phyloP scores from a whole-genome alignment of 2,329 filamentous ascomycete species.

The Fusarium pilosicola region DNA sequence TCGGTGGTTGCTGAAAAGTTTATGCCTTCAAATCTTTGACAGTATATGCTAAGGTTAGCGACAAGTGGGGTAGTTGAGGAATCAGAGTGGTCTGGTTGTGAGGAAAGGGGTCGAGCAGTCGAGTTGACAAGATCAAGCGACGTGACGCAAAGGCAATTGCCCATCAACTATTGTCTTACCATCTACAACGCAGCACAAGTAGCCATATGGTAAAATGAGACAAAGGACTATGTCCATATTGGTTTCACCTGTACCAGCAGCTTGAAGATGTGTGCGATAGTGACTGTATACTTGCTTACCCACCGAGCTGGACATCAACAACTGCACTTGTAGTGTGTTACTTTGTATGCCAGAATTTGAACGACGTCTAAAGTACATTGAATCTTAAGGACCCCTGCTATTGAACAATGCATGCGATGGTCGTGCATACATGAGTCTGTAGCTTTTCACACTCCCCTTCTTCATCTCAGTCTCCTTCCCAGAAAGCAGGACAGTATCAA shows the following conservation, averaged over 20 bases:
- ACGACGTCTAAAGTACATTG: background rate
- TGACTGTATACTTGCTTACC: background rate
- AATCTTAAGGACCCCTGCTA: background rate
- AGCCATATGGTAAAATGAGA: slow-evolving; percentile 17
- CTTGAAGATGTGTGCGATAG: background rate
- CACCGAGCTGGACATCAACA: background rate
- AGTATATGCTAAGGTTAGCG: slow-evolving; percentile 23
- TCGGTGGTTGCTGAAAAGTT: background rate
- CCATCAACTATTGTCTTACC: slow-evolving; percentile 17
- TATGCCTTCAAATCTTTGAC: slow-evolving; percentile 15
- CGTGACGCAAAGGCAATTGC: slow-evolving; percentile 16
- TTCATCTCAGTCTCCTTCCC: no score
- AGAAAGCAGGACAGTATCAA: no score
- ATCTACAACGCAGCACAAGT: background rate
- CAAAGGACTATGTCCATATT: slow-evolving; percentile 1
- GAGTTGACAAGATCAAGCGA: slow-evolving; percentile 12
- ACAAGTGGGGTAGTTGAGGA: background rate
- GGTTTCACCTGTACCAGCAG: background rate
- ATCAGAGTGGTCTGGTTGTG: background rate
- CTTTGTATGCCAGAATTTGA: background rate
- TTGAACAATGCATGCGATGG: background rate
- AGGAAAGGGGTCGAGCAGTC: background rate
- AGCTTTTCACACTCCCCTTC: no score
- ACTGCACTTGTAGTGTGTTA: background rate
- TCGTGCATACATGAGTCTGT: background rate